phyloP scores from a whole-genome alignment of 352 stramenopile genomes.

The Pythium plurisporium region DNA sequence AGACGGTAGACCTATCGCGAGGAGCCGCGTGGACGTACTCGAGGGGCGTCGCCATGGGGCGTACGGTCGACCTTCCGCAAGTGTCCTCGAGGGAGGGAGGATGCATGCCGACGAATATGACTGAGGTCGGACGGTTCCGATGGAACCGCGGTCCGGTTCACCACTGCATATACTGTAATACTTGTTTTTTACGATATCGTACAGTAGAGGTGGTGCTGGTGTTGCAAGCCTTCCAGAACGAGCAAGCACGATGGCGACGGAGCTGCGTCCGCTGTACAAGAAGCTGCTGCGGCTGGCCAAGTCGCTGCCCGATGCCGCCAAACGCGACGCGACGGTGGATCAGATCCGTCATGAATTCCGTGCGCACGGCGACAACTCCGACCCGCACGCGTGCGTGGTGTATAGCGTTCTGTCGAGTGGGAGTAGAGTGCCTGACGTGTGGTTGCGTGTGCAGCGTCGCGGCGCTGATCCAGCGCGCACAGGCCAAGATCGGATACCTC shows the following conservation, averaged over 20 bases:
- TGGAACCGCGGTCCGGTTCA: constrained; percentile 3
- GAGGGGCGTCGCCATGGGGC: constrained; percentile 38
- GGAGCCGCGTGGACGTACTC: constrained; percentile 39
- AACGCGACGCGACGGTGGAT: constrained; percentile 56
- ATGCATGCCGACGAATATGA: no score
- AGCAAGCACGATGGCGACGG: constrained; percentile 25
- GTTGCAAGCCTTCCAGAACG: neutral
- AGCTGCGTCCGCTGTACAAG: constrained; percentile 81
- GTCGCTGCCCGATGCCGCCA: constrained; percentile 55
- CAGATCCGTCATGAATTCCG: constrained; percentile 81
- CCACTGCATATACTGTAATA: neutral
- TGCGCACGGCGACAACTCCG: constrained; percentile 43
- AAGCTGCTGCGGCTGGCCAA: constrained; percentile 77
- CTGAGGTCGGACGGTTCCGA: neutral
- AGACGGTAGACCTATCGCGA: neutral
- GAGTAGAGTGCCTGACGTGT: neutral
- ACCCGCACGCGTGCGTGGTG: constrained; percentile 58
- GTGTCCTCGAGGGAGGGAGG: neutral
- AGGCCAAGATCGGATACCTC: constrained; percentile 78
- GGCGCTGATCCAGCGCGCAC: constrained; percentile 63
- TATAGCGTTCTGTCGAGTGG: neutral
- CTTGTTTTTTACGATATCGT: constrained; percentile 5
- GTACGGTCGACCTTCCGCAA: neutral
- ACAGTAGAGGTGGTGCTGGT: neutral
- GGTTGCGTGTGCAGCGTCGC: constrained; percentile 38